Conservation (phyloP, 2,329 filamentous ascomycete species). For the Juglanconis sp. region DNA sequence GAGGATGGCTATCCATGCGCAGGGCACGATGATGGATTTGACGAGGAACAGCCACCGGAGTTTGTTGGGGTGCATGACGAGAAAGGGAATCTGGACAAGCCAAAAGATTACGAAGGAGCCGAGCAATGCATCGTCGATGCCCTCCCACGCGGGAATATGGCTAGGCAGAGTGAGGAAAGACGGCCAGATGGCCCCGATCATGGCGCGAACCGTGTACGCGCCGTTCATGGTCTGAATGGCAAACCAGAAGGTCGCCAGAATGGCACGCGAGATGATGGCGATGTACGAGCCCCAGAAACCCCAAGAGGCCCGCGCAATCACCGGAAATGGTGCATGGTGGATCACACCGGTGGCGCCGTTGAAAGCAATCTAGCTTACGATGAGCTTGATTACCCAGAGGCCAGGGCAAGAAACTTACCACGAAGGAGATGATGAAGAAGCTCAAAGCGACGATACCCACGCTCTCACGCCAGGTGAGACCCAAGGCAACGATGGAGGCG, state of each 20-base stretch:
- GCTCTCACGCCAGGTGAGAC: slow-evolving; percentile 5
- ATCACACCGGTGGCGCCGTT: slow-evolving; percentile 34
- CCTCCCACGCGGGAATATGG: slow-evolving; percentile 34
- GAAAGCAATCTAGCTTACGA: slow-evolving; percentile 22
- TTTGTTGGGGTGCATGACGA: slow-evolving; percentile 27
- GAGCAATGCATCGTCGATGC: slow-evolving; percentile 27
- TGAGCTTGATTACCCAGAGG: background rate
- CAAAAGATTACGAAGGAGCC: slow-evolving; percentile 26
- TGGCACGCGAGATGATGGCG: slow-evolving; percentile 31
- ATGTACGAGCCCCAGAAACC: slow-evolving; percentile 34
- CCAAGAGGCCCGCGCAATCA: slow-evolving; percentile 34
- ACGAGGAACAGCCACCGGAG: slow-evolving; percentile 26
- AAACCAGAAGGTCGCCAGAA: slow-evolving; percentile 36
- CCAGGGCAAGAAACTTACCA: slow-evolving; percentile 1
- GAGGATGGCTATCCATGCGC: slow-evolving; percentile 22
- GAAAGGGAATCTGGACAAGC: slow-evolving; percentile 26
- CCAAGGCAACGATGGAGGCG: slow-evolving; percentile 5
- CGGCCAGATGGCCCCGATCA: slow-evolving; percentile 35
- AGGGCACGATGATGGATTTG: slow-evolving; percentile 19
- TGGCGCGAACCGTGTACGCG: slow-evolving; percentile 12
- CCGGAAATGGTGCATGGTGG: slow-evolving; percentile 36
- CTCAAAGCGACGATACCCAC: slow-evolving; percentile 9
- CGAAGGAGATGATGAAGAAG: slow-evolving; percentile 17
- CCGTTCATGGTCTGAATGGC: slow-evolving; percentile 31
- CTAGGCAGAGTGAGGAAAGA: slow-evolving; percentile 39